Base-by-base conservation (phyloP, 2,329 filamentous ascomycete species). In the Pseudopyrenochaeta lycopersici region DNA sequence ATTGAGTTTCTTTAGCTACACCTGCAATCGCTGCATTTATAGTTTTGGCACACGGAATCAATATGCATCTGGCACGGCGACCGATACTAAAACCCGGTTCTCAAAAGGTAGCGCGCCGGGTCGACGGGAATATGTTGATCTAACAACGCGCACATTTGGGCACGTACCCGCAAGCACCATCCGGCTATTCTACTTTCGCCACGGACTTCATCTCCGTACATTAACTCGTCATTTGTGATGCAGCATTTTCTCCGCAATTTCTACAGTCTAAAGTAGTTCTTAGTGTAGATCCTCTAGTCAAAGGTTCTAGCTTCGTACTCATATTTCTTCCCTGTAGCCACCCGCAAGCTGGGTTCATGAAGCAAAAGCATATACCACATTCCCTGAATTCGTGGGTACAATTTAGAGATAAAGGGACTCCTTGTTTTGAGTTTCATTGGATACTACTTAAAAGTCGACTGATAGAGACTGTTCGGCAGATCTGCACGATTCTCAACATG, bases 141-240 rank as follows among this genome's bases (percentile, higher is more conserved):
- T 11, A 9, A 21, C 7, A 2, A 1, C 20, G 48, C 48, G 52
- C 51, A 52, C 11, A 46, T 38, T 30, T 33, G 20, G 33, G 52
- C 15, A 55, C 35, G 48, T 7, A 39, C 30, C 2, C 47, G 52
- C 23, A 47, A 17, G 0, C 14, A 7, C 15, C 12, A 15, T 45
- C 12, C 45, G 40, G 9, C 40, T 54, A 54, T 33, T 14, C 39
- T 33, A 29, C 30, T 49, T 32, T 43, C 31, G 50, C 42, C 50
- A 49, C 50, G 50, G 50, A 49, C 23, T 15, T 12, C 27, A 21
- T 23, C 18, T 36, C 33, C 31, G 7, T 20, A 52, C 14, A 52
- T 56, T 83, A 86, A 65, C 70, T 68, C 63, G 85, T 85, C 66
- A 81, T 82, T n/a, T 66, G 77, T 46, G 21, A 77, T 52, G 17